Base-by-base conservation (phyloP, 225 moss, liverwort and hornwort species). In the Straminergon stramineum region DNA sequence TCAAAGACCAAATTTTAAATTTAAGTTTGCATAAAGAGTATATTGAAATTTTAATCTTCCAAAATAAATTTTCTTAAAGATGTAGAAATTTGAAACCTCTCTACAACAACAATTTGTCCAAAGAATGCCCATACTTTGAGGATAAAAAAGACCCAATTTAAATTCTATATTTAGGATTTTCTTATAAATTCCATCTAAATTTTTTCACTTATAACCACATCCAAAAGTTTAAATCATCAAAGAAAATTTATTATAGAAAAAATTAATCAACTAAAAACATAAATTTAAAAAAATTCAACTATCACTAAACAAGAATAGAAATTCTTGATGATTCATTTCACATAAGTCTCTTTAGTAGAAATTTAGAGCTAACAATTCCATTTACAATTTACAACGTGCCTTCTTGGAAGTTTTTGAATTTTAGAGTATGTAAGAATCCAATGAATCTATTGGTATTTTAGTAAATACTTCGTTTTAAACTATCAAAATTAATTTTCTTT, bases 151-250 rank as follows among this genome's bases (percentile, higher is more conserved):
- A 5, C 0, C 6, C 7, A 24, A 24, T 70, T 70, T 24, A 8
- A 24, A 70, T 39, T 39, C 5, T 24, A 8, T 37, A 39, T 23
- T 13, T 70, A 2, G 0, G 39, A 7, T 65, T 41, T 26, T 15
- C 8, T 7, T 0, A 73, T 27, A 3, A 43, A 27, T 0, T 3
- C 2, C 15, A 26, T 27, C 15, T 26, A 16, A 41, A 8, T 0
- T 1, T 71, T 43, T 27, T 10, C 9, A 71, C 9, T 41, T 3
- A 41, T 43, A 73, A 16, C 5, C 3, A 16, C 10, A 43, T 73
- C 27, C 2, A 43, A 73, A 43, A 73, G 3, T 16, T 43, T 17
- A 16, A 73, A 26, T 27, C 43, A 73, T 9, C 16, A 16, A 43
- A 43, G 17, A 7, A 43, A 15, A 5, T 20, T 19, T 5, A 43